A percentile compares a stretch with the other conserved stretches of the same genome.
Evolutionary conservation across 2,329 filamentous ascomycete species (phyloP).

Genomic region (Monilinia polystroma): DNA sequence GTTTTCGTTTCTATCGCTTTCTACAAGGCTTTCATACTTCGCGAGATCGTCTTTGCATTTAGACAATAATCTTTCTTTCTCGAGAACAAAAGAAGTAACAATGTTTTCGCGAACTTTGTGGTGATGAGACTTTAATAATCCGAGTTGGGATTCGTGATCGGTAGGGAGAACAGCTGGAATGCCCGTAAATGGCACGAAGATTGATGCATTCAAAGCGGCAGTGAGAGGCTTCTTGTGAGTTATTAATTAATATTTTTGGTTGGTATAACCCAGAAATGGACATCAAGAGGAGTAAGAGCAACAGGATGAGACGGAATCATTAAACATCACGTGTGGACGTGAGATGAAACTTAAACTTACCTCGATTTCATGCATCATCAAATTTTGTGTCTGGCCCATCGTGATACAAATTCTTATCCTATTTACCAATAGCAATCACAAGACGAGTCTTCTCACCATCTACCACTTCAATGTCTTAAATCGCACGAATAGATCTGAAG

Average conservation of each 20-base stretch:
- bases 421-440: not conserved
- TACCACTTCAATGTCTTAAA: not conserved
- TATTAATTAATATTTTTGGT: not conserved
- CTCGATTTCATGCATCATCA: not conserved
- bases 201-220: slow-evolving; percentile 27
- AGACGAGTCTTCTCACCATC: not conserved
- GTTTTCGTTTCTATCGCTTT: not conserved
- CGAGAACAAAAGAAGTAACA: slow-evolving; percentile 22
- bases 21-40: not conserved
- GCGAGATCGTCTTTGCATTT: not conserved
- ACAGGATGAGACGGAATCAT: not conserved
- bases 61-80: slow-evolving; percentile 19
- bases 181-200: slow-evolving; percentile 35
- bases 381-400: not conserved
- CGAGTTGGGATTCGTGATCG: slow-evolving; percentile 25
- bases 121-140: slow-evolving; percentile 32
- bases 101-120: slow-evolving; percentile 32
- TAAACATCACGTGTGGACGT: slow-evolving; percentile 15
- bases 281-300: not conserved
- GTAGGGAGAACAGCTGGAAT: slow-evolving; percentile 15
- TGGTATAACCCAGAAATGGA: not conserved
- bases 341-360: slow-evolving; percentile 15
- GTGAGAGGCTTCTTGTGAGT: not conserved
- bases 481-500: not conserved
- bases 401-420: not conserved